Base-by-base conservation (phyloP, 1,284 basidiomycete species). In the Leccinum ponderosum region DNA sequence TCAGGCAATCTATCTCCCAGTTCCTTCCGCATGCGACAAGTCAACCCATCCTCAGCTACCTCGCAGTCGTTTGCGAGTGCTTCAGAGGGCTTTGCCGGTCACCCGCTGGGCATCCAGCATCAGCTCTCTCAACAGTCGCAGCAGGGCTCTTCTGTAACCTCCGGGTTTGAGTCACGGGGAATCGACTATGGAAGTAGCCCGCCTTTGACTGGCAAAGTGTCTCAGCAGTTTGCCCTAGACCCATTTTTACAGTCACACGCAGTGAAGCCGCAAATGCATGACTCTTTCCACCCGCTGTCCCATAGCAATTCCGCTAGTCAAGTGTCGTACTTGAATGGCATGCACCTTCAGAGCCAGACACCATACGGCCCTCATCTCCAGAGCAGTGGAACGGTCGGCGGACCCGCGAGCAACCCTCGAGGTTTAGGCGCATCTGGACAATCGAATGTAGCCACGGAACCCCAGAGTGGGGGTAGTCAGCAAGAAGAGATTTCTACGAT, bases 401-500 rank as follows among this genome's bases (percentile, higher is more conserved):
- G 56, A 53, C 35, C 47, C 1, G 15, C 59, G 53, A 66, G 67
- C 25, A 72, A 71, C 65, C 62, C 73, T 60, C 74, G 72, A 37
- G 66, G 67, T 44, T 35, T 73, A 9, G 67, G 64, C 37, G 60
- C 66, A 55, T 57, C 72, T 25, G 64, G 63, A 27, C 74, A 73
- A 58, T 42, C 73, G 17, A 74, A 55, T 58, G 50, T 52, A 5
- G 22, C 44, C 25, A 37, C 50, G 4, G 72, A 76, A 48, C 50
- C 65, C 0, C 74, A 71, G 31, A 55, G 57, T 27, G 73, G 65
- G 6, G 59, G 53, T 53, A 60, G 54, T 58, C 75, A 75, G 20
- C 86, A 90, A 62, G 95, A 98, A 73, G 95, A 98, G 69, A 98
- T 98, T 62, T 96, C 93, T 20, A 99, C 97, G 2, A 97, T 99